Conservation (phyloP, 192 early-diverging fungal species). For the Rhizophagus sp. region DNA sequence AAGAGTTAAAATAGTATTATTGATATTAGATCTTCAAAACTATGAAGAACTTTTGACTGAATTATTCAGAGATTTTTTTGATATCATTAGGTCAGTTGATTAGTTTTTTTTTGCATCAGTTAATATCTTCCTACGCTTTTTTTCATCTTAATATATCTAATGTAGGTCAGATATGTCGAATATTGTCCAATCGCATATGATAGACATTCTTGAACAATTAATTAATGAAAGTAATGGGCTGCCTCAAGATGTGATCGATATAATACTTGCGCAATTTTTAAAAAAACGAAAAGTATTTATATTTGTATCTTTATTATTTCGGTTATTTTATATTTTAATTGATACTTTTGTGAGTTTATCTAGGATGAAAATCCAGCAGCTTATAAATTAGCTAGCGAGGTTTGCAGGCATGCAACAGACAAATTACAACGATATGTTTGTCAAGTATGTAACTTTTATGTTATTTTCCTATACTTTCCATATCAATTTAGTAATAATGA, state of each 20-base stretch:
- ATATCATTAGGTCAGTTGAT: slow-evolving; percentile 55
- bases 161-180: slow-evolving; percentile 66
- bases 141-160: background rate
- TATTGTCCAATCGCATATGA: slow-evolving; percentile 75
- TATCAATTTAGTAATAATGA: background rate
- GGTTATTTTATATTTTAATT: background rate
- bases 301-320: background rate
- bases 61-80: slow-evolving; percentile 75
- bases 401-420: slow-evolving; percentile 74
- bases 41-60: slow-evolving; percentile 73
- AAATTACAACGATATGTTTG: slow-evolving; percentile 89
- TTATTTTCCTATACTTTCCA: background rate
- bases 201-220: slow-evolving; percentile 81
- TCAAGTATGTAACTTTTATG: slow-evolving; percentile 49
- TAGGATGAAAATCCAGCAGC: slow-evolving; percentile 65
- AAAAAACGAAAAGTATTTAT: slow-evolving; percentile 60
- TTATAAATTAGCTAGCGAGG: slow-evolving; percentile 77
- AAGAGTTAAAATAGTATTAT: slow-evolving; percentile 77
- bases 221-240: slow-evolving; percentile 72
- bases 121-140: background rate
- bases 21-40: slow-evolving; percentile 78
- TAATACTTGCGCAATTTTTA: slow-evolving; percentile 77
- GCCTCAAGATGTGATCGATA: slow-evolving; percentile 81
- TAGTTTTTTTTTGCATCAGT: slow-evolving; percentile 1
- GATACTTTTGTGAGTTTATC: background rate